A percentile compares a stretch with the other conserved stretches of the same genome.
Conservation (phyloP, 805 yeast genomes). For the Isabelozyma pseudorhagii region DNA sequence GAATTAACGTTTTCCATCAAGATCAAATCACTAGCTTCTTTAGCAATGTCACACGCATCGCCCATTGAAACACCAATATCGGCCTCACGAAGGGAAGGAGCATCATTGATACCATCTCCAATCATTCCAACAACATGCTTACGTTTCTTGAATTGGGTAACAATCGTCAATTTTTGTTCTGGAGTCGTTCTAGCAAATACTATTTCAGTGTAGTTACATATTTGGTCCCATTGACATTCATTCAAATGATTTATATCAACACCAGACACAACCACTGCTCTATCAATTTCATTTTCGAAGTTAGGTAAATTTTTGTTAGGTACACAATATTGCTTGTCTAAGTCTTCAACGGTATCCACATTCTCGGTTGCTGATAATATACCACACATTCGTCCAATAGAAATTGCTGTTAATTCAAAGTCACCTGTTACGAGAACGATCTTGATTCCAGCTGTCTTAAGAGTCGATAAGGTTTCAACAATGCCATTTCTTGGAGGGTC, state of each 20-base stretch:
- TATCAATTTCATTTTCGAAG: constrained; percentile 11
- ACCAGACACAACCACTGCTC: constrained; percentile 32
- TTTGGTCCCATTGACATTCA: constrained; percentile 42
- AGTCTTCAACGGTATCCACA: constrained; percentile 14
- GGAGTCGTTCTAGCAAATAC: constrained; percentile 44
- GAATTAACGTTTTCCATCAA: constrained; percentile 22
- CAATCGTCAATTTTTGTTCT: constrained; percentile 50
- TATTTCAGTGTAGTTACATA: constrained; percentile 35
- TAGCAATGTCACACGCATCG: constrained; percentile 32
- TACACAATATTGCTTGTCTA: constrained; percentile 10
- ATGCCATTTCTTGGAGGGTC: constrained; percentile 43
- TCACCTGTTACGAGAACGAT: constrained; percentile 52
- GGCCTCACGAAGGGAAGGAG: constrained; percentile 33
- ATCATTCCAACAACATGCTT: constrained; percentile 29
- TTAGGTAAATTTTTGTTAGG: constrained; percentile 1
- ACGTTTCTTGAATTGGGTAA: constrained; percentile 40
- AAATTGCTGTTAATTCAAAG: constrained; percentile 48
- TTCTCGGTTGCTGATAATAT: constrained; percentile 21
- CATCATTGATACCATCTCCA: constrained; percentile 35
- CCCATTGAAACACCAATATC: constrained; percentile 24
- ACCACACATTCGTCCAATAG: constrained; percentile 46
- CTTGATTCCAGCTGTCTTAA: constrained; percentile 39
- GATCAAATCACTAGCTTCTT: constrained; percentile 35
- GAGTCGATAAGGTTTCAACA: constrained; percentile 25
- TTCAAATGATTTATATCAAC: constrained; percentile 24